Base-by-base conservation (phyloP, 768 basidiomycete species). In the Wakefieldia striispora region DNA sequence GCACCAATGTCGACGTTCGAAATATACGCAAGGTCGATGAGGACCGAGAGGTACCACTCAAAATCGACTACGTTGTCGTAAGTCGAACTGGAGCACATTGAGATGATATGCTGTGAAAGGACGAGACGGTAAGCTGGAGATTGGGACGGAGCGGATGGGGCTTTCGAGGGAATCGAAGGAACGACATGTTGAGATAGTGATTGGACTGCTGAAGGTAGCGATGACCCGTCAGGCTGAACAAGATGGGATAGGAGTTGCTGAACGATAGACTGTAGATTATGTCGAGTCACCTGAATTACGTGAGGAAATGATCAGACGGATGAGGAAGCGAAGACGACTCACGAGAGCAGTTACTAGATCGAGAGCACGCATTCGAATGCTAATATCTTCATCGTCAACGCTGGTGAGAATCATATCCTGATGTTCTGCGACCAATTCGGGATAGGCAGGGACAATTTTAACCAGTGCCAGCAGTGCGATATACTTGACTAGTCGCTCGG, bases 31-130 rank as follows among this genome's bases (percentile, higher is more conserved):
- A 98, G 75, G 62, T 97, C 94, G 40, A 97, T 81, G 24, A 98
- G 82, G 8, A 95, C 92, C 5, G 95, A 97, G 19, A 98, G 77
- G 66, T 93, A 97, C 95, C 97, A 99, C 63, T 97, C 91, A 63
- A 98, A 98, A 70, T 97, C 95, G 39, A 79, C 76, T 23, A 99
- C 78, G 60, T 93, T 88, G 45, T 86, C 84, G 64, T 95, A 98
- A 19, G 86, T 88, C 33, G 83, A 83, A 47, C 82, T 79, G 2
- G 91, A 88, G 49, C 91, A 87, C 58, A 98, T 89, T n/a, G 75
- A 71, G n/a, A 98, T 76, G 53, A 98, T 88, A 16, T 83, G 79
- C 55, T 88, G 83, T 9, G 90, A 79, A 27, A 98, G 80, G 37
- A 84, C 81, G 19, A 93, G 76, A 16, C 97, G 88, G 63, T 98